These are phyloP conservation scores for Phytopythium aichiense DNA, from an alignment of 352 stramenopile genomes.

Conservation along the genomic window DNA sequence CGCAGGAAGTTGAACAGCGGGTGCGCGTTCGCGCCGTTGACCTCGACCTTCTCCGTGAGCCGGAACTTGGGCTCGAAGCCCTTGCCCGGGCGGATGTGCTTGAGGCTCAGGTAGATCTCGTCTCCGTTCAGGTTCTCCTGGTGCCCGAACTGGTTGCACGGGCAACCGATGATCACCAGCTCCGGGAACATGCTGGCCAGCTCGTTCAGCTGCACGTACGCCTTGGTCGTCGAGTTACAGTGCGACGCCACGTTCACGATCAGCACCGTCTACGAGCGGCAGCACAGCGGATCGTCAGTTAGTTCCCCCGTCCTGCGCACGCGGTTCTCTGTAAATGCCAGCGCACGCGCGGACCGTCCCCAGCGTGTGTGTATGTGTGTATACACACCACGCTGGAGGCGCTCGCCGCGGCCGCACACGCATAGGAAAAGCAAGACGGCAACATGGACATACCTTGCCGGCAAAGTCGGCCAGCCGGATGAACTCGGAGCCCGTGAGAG, in stretches of 20 bases:
- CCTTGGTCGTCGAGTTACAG: constrained; percentile 75
- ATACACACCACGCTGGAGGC: background rate
- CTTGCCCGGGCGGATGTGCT: constrained; percentile 69
- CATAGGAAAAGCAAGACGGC: no score
- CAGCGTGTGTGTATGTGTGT: background rate
- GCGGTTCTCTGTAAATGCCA: background rate
- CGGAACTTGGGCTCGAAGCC: constrained; percentile 66
- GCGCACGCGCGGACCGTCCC: background rate
- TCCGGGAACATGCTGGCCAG: constrained; percentile 55
- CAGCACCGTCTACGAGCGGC: constrained; percentile 27
- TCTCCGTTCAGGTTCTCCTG: constrained; percentile 80
- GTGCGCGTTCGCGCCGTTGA: constrained; percentile 77
- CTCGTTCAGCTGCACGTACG: constrained; percentile 71
- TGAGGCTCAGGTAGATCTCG: constrained; percentile 71
- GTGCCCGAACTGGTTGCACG: constrained; percentile 81
- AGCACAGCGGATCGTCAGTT: background rate
- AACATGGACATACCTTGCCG: constrained; percentile 28
- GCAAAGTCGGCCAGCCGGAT: constrained; percentile 64
- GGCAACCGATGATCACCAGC: constrained; percentile 67
- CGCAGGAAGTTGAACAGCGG: constrained; percentile 76
- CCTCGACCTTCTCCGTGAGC: constrained; percentile 77
- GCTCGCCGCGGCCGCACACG: background rate
- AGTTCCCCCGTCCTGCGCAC: background rate
- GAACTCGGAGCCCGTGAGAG: constrained; percentile 51
- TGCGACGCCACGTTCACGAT: constrained; percentile 81